Evolutionary conservation across 148 eudicot genomes (phyloP).

Genomic region (Silene uniflora): DNA sequence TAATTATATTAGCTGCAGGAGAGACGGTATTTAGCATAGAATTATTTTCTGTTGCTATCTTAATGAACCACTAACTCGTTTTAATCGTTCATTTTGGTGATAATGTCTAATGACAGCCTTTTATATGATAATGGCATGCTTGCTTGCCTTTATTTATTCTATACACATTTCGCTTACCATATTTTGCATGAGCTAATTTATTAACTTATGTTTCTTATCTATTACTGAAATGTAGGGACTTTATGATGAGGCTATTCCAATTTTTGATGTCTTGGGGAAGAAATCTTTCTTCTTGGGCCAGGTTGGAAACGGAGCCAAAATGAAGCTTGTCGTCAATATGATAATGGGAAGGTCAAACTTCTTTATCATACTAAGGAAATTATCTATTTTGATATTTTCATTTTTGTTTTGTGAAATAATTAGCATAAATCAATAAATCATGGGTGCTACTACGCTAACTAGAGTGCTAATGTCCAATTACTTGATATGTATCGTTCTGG

Average conservation of each 20-base stretch:
- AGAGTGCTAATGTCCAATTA: background rate
- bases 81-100: background rate
- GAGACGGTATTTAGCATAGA: slow-evolving; percentile 51
- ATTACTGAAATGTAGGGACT: slow-evolving; percentile 45
- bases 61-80: background rate
- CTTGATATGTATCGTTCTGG: background rate
- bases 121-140: background rate
- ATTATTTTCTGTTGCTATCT: background rate
- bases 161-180: background rate
- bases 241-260: slow-evolving; percentile 79
- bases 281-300: slow-evolving; percentile 90
- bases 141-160: background rate
- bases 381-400: background rate
- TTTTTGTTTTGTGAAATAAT: background rate
- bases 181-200: background rate
- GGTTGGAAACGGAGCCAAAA: slow-evolving; percentile 94
- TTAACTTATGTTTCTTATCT: background rate
- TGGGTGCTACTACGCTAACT: background rate
- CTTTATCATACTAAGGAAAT: background rate
- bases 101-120: background rate
- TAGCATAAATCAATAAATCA: background rate
- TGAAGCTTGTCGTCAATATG: slow-evolving; percentile 99
- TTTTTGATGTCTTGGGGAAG: slow-evolving; percentile 91
- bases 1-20: slow-evolving; percentile 94
- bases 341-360: slow-evolving; percentile 88